A percentile compares a stretch with the other conserved stretches of the same genome.
phyloP scores from a whole-genome alignment of 2,329 filamentous ascomycete genomes.

The Calonectria leucothoes region DNA sequence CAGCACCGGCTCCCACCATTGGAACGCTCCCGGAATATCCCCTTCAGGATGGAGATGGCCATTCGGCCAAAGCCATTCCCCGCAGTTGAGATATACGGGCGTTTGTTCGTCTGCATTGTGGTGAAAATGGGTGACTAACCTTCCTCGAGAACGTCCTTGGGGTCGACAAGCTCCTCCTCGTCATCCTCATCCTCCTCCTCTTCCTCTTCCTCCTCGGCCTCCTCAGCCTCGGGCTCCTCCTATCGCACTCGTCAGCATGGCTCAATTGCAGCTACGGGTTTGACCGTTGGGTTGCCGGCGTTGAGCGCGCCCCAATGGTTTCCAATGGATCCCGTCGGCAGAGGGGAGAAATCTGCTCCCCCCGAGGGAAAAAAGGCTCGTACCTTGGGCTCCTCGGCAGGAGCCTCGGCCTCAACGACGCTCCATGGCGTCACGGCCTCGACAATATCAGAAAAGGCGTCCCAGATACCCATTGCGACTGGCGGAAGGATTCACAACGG shows the following conservation, averaged over 20 bases:
- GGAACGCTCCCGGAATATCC: conserved; percentile 6
- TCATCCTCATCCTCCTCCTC: conserved; percentile 68
- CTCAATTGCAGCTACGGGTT: conserved; percentile 1
- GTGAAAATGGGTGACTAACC: conserved; percentile 70
- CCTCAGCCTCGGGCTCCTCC: conserved; percentile 61
- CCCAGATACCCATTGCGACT: conserved; percentile 74
- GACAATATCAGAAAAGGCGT: conserved; percentile 71
- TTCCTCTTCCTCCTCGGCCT: conserved; percentile 38
- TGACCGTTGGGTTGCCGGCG: conserved; percentile 1
- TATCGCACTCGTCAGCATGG: conserved; percentile 34
- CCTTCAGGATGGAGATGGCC: conserved; percentile 17
- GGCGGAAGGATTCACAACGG: conserved; percentile 53
- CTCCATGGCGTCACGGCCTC: conserved; percentile 75
- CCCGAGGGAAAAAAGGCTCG: conserved; percentile 36
- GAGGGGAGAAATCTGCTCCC: conserved; percentile 28
- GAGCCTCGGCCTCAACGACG: conserved; percentile 74
- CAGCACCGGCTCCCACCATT: conserved; percentile 27
- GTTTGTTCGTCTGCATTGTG: not conserved
- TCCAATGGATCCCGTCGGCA: conserved; percentile 18
- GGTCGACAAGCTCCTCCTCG: conserved; percentile 87
- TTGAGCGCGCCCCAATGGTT: conserved; percentile 29
- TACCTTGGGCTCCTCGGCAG: conserved; percentile 73
- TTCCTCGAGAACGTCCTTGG: conserved; percentile 90
- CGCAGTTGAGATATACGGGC: conserved; percentile 4
- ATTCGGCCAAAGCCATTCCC: conserved; percentile 34